These are phyloP conservation scores for Haematococcus lacustris DNA, from an alignment of 139 green algal species.

Conservation along the genomic window DNA sequence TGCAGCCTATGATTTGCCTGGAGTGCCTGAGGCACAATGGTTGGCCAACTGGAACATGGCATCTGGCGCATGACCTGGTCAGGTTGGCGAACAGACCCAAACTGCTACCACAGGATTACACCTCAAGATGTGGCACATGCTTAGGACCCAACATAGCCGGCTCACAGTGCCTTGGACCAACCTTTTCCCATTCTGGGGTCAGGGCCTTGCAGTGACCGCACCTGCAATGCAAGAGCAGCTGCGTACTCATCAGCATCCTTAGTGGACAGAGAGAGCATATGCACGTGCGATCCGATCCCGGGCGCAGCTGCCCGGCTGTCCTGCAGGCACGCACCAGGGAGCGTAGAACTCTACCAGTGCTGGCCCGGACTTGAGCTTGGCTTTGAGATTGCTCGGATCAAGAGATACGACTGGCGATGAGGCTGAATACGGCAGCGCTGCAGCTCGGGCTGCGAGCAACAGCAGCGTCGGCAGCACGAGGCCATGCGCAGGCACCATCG, in stretches of 20 bases:
- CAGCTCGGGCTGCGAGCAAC: no score
- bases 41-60: no score
- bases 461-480: no score
- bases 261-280: not conserved
- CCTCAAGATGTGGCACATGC: no score
- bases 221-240: conserved; percentile 10
- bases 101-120: no score
- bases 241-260: not conserved
- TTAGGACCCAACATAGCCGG: not conserved
- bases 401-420: conserved; percentile 27
- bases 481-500: no score
- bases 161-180: not conserved
- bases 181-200: conserved; percentile 7
- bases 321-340: conserved; percentile 28
- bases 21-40: no score
- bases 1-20: no score
- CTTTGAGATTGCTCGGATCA: conserved; percentile 32
- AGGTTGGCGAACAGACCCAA: no score
- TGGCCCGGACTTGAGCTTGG: conserved; percentile 37
- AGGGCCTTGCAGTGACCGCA: conserved; percentile 61
- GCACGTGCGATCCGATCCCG: not conserved
- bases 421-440: not conserved
- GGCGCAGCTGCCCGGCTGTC: not conserved
- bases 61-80: no score
- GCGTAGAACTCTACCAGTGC: conserved; percentile 57